Evolutionary conservation across 1,139 yeast genomes (phyloP).

Genomic region (Suhomyces atakaporum): DNA sequence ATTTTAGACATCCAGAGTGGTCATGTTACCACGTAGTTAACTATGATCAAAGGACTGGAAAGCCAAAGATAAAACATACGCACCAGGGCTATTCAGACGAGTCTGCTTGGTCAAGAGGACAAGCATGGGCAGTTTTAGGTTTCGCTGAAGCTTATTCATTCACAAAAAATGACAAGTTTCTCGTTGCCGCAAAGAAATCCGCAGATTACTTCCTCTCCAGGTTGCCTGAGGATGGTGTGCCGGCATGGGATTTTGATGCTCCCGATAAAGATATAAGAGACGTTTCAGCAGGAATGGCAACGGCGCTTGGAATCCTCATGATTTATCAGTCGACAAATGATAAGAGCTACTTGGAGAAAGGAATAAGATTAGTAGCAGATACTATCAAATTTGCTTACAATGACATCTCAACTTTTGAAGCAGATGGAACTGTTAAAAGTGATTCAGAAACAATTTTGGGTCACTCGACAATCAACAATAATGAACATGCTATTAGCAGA

Average conservation of each 20-base stretch:
- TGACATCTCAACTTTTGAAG: conserved; percentile 10
- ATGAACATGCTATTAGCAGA: conserved; percentile 17
- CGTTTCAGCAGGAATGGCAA: conserved; percentile 28
- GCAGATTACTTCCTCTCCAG: conserved; percentile 23
- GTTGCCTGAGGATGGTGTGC: conserved; percentile 26
- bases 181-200: conserved; percentile 23
- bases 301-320: conserved; percentile 26
- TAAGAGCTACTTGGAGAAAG: conserved; percentile 12
- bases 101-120: conserved; percentile 30
- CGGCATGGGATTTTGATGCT: conserved; percentile 32
- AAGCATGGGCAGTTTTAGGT: conserved; percentile 30
- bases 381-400: conserved; percentile 11
- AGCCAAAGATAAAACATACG: conserved; percentile 22
- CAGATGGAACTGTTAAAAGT: conserved; percentile 18
- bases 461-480: conserved; percentile 27
- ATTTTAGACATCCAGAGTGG: conserved; percentile 24
- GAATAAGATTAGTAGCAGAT: conserved; percentile 14
- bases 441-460: conserved; percentile 23
- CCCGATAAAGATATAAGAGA: conserved; percentile 25
- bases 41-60: conserved; percentile 22
- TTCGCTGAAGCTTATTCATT: conserved; percentile 24
- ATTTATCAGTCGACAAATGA: conserved; percentile 20
- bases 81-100: conserved; percentile 29
- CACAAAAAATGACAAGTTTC: conserved; percentile 23
- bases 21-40: conserved; percentile 27